A percentile compares a stretch with the other conserved stretches of the same genome.
phyloP scores from a whole-genome alignment of 148 eudicot genomes.

The Chenopodium formosanum region DNA sequence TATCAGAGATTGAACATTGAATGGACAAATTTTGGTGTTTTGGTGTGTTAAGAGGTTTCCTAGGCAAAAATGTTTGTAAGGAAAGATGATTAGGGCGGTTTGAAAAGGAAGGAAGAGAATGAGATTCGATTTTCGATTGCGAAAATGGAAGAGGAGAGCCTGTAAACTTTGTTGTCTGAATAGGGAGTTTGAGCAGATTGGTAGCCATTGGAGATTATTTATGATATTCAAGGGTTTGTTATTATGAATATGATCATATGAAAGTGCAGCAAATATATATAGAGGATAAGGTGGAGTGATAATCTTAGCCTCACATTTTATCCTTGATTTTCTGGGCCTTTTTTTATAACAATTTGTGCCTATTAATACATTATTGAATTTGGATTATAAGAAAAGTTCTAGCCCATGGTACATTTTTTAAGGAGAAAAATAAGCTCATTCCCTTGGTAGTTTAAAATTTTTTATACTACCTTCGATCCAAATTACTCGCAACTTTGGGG shows the following conservation, averaged over 20 bases:
- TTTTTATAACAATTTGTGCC: neutral
- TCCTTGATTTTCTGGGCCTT: neutral
- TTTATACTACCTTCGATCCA: no score
- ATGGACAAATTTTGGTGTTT: slow-evolving; percentile 16
- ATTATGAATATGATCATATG: neutral
- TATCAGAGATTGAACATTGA: slow-evolving; percentile 39
- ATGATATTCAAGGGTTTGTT: neutral
- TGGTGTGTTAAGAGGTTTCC: slow-evolving; percentile 1
- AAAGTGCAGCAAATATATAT: slow-evolving; percentile 9
- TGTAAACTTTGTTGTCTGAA: slow-evolving; percentile 33
- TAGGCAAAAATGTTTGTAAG: slow-evolving; percentile 12
- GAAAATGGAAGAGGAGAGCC: slow-evolving; percentile 22
- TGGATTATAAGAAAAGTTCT: neutral
- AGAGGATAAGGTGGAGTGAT: slow-evolving; percentile 24
- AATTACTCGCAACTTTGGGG: no score
- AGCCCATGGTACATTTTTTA: neutral
- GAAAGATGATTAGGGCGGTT: slow-evolving; percentile 4
- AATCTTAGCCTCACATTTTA: slow-evolving; percentile 22
- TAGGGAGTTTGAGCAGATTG: slow-evolving; percentile 41
- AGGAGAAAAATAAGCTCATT: neutral
- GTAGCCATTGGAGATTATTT: slow-evolving; percentile 41
- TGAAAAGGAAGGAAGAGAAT: neutral
- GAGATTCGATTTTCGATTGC: slow-evolving; percentile 26
- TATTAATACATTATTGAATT: neutral
- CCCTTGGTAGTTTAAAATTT: neutral